phyloP scores from a whole-genome alignment of 2,329 filamentous ascomycete species.

The Teratosphaeria viscida region DNA sequence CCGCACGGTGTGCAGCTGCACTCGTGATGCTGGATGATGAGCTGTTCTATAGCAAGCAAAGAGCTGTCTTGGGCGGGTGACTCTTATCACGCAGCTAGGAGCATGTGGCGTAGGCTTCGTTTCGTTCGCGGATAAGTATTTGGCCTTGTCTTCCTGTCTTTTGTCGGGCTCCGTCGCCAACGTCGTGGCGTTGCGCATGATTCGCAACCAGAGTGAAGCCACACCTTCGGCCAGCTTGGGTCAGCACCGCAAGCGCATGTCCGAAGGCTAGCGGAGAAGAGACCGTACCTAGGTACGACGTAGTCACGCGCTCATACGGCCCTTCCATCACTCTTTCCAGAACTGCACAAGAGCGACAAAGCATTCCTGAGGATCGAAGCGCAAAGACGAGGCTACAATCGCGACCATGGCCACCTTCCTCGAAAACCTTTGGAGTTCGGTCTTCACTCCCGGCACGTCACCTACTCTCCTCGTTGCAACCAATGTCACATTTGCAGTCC shows the following conservation, averaged over 20 bases:
- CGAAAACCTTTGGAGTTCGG: slow-evolving; percentile 73
- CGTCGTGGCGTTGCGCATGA: not conserved
- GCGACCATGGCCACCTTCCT: slow-evolving; percentile 43
- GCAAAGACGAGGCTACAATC: not conserved
- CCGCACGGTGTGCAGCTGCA: not conserved
- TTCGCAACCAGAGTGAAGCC: not conserved
- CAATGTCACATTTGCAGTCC: slow-evolving; percentile 75
- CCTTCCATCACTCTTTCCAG: not conserved
- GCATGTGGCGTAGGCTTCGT: not conserved
- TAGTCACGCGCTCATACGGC: not conserved
- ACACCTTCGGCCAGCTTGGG: not conserved
- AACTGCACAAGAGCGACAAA: not conserved
- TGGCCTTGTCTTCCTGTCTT: not conserved
- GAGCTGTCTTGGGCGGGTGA: not conserved
- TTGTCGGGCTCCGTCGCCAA: not conserved
- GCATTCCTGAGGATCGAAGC: not conserved
- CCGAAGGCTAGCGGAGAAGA: not conserved
- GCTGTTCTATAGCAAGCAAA: not conserved
- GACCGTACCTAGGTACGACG: not conserved
- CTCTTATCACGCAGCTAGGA: not conserved
- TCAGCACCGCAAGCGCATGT: not conserved
- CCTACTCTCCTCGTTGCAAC: slow-evolving; percentile 81
- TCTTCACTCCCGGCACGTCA: slow-evolving; percentile 88
- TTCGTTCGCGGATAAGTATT: not conserved
- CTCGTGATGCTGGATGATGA: not conserved